Base-by-base conservation (phyloP, 805 yeast species). In the Ogataea nitratoaversa region DNA sequence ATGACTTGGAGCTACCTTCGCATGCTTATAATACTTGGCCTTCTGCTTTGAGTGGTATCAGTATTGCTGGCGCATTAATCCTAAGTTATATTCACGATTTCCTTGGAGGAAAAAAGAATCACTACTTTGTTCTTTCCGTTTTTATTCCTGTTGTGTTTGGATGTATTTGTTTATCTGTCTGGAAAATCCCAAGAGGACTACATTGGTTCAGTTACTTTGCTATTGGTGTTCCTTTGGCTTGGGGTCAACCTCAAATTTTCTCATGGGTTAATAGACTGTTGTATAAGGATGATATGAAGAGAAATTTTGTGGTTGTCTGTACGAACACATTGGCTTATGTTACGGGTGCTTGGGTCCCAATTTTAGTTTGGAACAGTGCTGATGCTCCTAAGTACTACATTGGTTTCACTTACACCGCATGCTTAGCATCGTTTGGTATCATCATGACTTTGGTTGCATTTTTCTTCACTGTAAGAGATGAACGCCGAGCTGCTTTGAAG, bases 231-330 rank as follows among this genome's bases (percentile, higher is more conserved):
- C 78, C 81, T 3, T 58, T 71, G 0, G 46, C 71, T 6, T 68
- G 69, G 69, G 81, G 80, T 1, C 82, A 75, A 55, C 80, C 82
- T 1, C 66, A 71, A 49, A 71, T 76, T 9, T 76, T 67, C 43
- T 62, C 78, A 3, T 77, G 82, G 82, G 68, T 76, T 17, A 77
- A 77, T 50, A 60, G 75, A 28, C 49, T 69, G 19, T 49, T 76
- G 20, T 61, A 60, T 22, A 50, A 60, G 8, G 72, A 72, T 46
- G 75, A 71, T 47, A 63, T 64, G 69, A 67, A 67, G 54, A 53
- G 71, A 48, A 59, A 56, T 43, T 48, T 52, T 29, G 60, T 64
- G 5, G 72, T 70, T 11, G 71, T 63, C 8, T 40, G 54, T 14
- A 71, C 74, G 2, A 70, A 70, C 49, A 62, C 64, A 9, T 48